Conservation (phyloP, 2,329 filamentous ascomycete species). For the Colletotrichum cordylinicola region DNA sequence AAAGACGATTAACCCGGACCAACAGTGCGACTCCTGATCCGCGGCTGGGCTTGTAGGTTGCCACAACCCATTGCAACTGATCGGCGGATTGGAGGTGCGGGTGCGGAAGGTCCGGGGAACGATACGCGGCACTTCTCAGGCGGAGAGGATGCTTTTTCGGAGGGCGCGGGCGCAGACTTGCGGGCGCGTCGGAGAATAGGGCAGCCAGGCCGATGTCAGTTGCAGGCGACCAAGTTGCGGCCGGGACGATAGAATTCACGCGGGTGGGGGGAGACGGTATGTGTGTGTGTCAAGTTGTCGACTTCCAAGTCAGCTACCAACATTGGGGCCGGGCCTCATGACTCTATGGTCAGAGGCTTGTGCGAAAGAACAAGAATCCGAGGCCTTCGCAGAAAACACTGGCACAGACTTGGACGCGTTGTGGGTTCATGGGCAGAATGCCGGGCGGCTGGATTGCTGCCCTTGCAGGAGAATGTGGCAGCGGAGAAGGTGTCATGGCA, state of each 20-base stretch:
- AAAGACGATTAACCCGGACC: not conserved
- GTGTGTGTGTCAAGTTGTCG: not conserved
- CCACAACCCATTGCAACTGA: not conserved
- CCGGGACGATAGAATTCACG: not conserved
- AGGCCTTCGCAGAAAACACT: not conserved
- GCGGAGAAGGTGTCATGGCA: not conserved
- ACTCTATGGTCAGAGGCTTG: not conserved
- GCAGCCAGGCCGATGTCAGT: slow-evolving; percentile 1
- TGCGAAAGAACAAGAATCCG: not conserved
- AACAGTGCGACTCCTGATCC: not conserved
- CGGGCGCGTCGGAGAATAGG: slow-evolving; percentile 1
- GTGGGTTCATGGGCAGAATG: not conserved
- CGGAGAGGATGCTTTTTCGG: not conserved
- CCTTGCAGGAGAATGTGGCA: not conserved
- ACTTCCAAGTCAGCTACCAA: not conserved
- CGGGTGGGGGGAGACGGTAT: not conserved
- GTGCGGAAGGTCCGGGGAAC: not conserved
- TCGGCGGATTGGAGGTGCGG: not conserved
- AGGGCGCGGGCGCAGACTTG: slow-evolving; percentile 11
- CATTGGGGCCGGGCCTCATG: not conserved
- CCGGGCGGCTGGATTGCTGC: not conserved
- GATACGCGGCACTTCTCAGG: not conserved
- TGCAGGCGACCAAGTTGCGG: not conserved
- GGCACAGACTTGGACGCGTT: not conserved
- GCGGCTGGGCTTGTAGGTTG: not conserved